Conservation (phyloP, 1,139 yeast genomes). For the Scheffersomyces stambukii region DNA sequence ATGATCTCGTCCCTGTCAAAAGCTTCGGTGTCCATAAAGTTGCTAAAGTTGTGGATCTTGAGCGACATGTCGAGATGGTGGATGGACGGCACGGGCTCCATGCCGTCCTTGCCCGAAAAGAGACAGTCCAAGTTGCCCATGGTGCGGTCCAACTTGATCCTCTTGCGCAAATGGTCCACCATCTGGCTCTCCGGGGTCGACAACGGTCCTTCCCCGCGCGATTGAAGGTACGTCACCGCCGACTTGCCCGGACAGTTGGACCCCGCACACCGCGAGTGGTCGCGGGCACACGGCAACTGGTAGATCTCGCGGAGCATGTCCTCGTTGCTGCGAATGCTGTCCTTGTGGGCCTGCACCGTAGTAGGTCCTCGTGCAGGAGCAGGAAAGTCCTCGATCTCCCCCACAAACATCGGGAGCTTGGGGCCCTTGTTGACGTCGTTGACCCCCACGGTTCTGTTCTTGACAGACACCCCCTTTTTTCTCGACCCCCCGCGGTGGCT, state of each 20-base stretch:
- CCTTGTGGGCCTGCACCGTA: too few species aligned
- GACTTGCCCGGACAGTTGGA: constrained; percentile 12
- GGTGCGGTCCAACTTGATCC: constrained; percentile 10
- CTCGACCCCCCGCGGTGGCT: constrained; percentile 51
- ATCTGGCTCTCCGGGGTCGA: constrained; percentile 7
- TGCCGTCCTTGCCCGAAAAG: constrained; percentile 9
- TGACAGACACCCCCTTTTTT: constrained; percentile 36
- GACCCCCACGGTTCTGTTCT: constrained; percentile 5
- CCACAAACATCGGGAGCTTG: constrained; percentile 9
- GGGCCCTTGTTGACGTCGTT: constrained; percentile 11
- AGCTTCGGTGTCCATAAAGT: constrained; percentile 7
- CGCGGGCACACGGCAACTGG: constrained; percentile 11
- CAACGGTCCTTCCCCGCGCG: constrained; percentile 5
- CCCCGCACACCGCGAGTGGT: constrained; percentile 8
- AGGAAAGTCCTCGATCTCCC: constrained; percentile 13
- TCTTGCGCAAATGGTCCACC: constrained; percentile 10
- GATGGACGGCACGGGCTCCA: constrained; percentile 8
- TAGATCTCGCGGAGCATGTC: constrained; percentile 7
- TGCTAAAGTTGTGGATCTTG: constrained; percentile 6
- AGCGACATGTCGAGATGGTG: constrained; percentile 8
- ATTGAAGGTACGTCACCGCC: constrained; percentile 9
- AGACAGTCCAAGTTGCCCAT: constrained; percentile 12
- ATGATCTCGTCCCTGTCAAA: constrained; percentile 19
- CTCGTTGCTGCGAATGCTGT: constrained; percentile 4
- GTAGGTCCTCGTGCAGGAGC: too few species aligned